These are phyloP conservation scores for Lobosporangium transversale DNA, from an alignment of 192 early-diverging fungal species.

Conservation along the genomic window DNA sequence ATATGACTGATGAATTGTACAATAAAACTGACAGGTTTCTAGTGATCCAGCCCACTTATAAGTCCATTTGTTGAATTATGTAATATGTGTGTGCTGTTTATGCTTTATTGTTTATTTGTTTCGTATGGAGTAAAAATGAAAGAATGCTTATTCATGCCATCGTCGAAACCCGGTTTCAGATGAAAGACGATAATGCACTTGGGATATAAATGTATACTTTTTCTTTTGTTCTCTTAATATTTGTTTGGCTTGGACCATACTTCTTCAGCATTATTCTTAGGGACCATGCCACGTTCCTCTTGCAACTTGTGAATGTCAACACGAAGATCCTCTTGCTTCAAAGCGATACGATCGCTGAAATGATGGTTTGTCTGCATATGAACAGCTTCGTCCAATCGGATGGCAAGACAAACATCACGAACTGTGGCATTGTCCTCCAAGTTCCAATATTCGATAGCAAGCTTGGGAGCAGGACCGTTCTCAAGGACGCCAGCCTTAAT, in stretches of 20 bases:
- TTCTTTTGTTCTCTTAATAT: slow-evolving; percentile 21
- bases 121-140: not conserved
- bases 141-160: not conserved
- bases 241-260: slow-evolving; percentile 46
- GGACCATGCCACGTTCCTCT: slow-evolving; percentile 46
- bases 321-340: slow-evolving; percentile 48
- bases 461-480: slow-evolving; percentile 81
- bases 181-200: no score
- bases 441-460: slow-evolving; percentile 89
- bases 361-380: slow-evolving; percentile 95
- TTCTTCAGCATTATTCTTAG: slow-evolving; percentile 31
- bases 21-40: no score
- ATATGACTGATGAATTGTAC: no score
- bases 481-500: slow-evolving; percentile 81
- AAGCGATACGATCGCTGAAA: slow-evolving; percentile 73
- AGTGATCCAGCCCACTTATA: no score
- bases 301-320: slow-evolving; percentile 46
- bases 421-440: slow-evolving; percentile 77
- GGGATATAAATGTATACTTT: not conserved
- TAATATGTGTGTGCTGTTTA: no score
- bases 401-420: slow-evolving; percentile 86
- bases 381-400: slow-evolving; percentile 88
- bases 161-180: not conserved
- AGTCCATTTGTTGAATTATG: no score
- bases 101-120: not conserved